phyloP scores from a whole-genome alignment of 345 rosid species.

The Eutrema yunnanense region DNA sequence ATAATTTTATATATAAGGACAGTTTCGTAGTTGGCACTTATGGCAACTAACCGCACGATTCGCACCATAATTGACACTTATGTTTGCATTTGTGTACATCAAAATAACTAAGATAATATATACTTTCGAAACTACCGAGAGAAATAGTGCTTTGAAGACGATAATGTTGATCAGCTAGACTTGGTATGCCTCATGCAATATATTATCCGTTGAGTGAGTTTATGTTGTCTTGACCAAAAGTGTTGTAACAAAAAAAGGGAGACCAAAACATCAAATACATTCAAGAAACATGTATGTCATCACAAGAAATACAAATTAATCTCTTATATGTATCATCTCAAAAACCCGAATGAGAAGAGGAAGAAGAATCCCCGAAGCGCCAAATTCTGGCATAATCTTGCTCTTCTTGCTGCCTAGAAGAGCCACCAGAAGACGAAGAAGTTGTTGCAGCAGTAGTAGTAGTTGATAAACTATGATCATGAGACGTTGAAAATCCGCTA shows the following conservation, averaged over 20 bases:
- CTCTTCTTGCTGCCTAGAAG: slow-evolving; percentile 31
- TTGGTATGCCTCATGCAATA: not conserved
- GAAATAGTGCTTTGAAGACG: not conserved
- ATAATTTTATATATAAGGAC: too few relatives aligned
- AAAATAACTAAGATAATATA: not conserved
- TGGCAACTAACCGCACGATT: not conserved
- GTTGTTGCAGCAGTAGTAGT: slow-evolving; percentile 16
- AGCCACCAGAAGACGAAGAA: slow-evolving; percentile 30
- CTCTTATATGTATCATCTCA: not conserved
- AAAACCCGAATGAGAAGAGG: slow-evolving; percentile 16
- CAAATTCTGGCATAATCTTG: slow-evolving; percentile 23
- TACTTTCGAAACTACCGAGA: not conserved
- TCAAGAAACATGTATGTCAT: slow-evolving; percentile 1
- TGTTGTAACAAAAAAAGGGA: not conserved
- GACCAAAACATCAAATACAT: not conserved
- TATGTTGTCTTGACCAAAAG: not conserved
- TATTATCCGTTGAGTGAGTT: not conserved
- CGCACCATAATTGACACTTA: not conserved
- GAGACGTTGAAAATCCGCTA: slow-evolving; percentile 11
- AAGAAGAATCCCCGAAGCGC: slow-evolving; percentile 29
- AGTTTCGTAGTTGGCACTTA: not conserved
- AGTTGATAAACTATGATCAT: slow-evolving; percentile 23
- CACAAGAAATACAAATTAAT: not conserved
- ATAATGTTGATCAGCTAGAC: not conserved
- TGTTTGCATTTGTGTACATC: not conserved